Conservation (phyloP, 805 yeast genomes). For the Candida coquimbonensis region DNA sequence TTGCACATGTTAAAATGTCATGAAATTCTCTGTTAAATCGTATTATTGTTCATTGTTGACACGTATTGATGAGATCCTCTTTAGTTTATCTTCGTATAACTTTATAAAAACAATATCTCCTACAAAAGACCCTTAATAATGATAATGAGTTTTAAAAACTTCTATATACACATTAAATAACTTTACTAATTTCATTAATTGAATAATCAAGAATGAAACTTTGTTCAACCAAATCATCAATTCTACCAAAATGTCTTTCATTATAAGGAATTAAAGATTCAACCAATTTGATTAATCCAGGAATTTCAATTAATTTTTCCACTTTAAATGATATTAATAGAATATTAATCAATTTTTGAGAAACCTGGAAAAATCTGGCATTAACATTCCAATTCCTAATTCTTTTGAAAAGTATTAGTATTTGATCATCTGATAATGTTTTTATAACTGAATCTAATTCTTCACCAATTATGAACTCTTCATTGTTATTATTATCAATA, state of each 20-base stretch:
- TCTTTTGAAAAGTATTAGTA: conserved; percentile 58
- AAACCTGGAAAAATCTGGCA: conserved; percentile 67
- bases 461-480: conserved; percentile 30
- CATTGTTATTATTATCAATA: conserved; percentile 23
- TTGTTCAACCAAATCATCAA: conserved; percentile 77
- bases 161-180: neutral
- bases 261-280: conserved; percentile 84
- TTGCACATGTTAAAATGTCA: too few relatives aligned
- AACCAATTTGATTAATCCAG: conserved; percentile 59
- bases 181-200: conserved; percentile 63
- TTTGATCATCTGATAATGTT: conserved; percentile 50
- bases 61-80: too few relatives aligned
- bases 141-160: neutral
- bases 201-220: conserved; percentile 83
- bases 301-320: conserved; percentile 52
- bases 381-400: conserved; percentile 95
- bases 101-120: too few relatives aligned
- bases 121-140: too few relatives aligned
- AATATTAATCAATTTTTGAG: conserved; percentile 70
- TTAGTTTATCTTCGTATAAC: too few relatives aligned
- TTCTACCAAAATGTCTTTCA: conserved; percentile 73
- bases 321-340: conserved; percentile 50
- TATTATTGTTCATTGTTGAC: too few relatives aligned
- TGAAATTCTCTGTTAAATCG: too few relatives aligned
- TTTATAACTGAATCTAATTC: conserved; percentile 61